Percentiles rank a stretch among this genome's conserved stretches.
Evolutionary conservation across 768 basidiomycete species (phyloP).

Genomic region (Steccherinum ochraceum): DNA sequence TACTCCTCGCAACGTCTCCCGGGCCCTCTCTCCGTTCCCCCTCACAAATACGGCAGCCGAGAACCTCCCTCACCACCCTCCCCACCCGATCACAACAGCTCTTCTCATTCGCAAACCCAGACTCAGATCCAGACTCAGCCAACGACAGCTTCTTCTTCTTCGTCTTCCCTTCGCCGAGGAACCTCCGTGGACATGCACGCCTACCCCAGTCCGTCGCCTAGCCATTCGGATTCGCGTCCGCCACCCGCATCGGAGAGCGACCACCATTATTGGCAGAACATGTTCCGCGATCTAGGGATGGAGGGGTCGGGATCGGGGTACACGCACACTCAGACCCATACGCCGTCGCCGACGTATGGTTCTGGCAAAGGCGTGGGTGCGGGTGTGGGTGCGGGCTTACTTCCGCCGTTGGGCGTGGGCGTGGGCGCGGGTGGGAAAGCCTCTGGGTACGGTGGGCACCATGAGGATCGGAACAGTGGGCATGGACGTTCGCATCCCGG

Average conservation of each 20-base stretch:
- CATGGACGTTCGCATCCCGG: conserved; percentile 20
- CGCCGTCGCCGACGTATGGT: not conserved
- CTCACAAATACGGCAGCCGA: too few relatives aligned
- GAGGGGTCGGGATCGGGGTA: not conserved
- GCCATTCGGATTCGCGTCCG: conserved; percentile 3
- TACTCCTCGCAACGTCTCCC: not conserved
- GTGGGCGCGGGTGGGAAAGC: too few relatives aligned
- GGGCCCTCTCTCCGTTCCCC: not conserved
- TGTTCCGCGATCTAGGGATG: conserved; percentile 38
- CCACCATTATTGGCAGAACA: conserved; percentile 64
- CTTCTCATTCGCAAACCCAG: too few relatives aligned
- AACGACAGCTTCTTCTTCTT: too few relatives aligned
- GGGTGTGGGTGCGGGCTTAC: not conserved
- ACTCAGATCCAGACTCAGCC: too few relatives aligned
- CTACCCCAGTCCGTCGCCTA: not conserved
- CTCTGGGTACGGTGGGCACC: not conserved
- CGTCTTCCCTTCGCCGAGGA: not conserved
- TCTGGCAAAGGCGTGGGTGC: not conserved
- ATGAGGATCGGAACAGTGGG: conserved; percentile 53
- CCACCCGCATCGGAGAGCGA: conserved; percentile 40
- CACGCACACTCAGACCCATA: not conserved
- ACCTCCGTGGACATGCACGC: not conserved
- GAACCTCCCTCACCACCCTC: not conserved
- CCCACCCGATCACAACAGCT: too few relatives aligned
- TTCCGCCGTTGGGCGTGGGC: not conserved